Conservation (phyloP, 768 basidiomycete genomes). For the Postia placenta region DNA sequence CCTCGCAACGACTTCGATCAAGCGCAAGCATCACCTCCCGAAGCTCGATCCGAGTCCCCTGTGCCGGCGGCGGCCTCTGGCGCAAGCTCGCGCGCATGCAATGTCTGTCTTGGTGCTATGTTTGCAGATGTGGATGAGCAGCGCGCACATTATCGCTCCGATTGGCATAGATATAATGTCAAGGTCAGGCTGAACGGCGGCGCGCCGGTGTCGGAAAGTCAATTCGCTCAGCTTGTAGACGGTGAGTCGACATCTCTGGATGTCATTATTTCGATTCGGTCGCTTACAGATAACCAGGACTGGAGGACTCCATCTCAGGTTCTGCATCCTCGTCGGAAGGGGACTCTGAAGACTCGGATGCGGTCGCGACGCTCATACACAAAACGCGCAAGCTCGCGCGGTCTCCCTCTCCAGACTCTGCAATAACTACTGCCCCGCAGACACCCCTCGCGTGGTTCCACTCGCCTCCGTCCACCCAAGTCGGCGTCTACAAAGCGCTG, state of each 20-base stretch:
- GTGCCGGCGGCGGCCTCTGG: constrained; percentile 23
- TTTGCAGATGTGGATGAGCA: constrained; percentile 81
- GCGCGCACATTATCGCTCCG: constrained; percentile 80
- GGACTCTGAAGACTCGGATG: constrained; percentile 54
- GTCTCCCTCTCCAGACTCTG: constrained; percentile 39
- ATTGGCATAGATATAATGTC: constrained; percentile 99
- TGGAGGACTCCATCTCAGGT: constrained; percentile 89
- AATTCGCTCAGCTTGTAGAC: constrained; percentile 76
- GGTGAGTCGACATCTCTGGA: constrained; percentile 38
- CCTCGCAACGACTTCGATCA: constrained; percentile 55
- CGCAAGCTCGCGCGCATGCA: constrained; percentile 53
- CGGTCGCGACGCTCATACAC: constrained; percentile 59
- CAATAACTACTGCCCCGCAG: constrained; percentile 35
- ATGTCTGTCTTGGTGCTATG: constrained; percentile 58
- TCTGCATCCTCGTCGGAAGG: constrained; percentile 71
- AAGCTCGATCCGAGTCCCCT: constrained; percentile 26
- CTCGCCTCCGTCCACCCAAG: constrained; percentile 78
- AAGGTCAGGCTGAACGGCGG: constrained; percentile 69
- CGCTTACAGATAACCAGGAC: constrained; percentile 30
- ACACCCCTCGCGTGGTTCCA: constrained; percentile 90
- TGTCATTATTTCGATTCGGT: neutral
- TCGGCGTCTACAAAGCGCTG: constrained; percentile 79
- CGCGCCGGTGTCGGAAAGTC: constrained; percentile 55
- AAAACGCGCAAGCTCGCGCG: constrained; percentile 25
- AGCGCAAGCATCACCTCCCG: constrained; percentile 24